These are phyloP conservation scores for Geotrichum siamense DNA, from an alignment of 1,139 yeast genomes.

Conservation along the genomic window DNA sequence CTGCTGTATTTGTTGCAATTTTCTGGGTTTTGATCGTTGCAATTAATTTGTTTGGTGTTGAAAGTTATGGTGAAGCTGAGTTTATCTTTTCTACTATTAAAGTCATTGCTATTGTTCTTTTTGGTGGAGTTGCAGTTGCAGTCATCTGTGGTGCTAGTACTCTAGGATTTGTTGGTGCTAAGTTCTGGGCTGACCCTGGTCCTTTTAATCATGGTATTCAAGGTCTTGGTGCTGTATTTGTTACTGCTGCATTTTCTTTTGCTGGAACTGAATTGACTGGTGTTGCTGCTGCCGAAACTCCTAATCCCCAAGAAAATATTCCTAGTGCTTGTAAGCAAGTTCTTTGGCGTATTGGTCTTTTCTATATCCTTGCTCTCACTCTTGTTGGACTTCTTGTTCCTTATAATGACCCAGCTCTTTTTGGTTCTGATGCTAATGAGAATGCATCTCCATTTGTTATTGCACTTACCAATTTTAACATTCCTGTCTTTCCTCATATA, in stretches of 20 bases:
- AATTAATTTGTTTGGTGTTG: constrained; percentile 62
- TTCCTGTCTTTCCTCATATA: constrained; percentile 56
- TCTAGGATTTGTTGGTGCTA: constrained; percentile 49
- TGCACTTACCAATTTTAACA: constrained; percentile 53
- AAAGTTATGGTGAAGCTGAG: constrained; percentile 71
- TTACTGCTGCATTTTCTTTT: constrained; percentile 78
- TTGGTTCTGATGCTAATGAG: constrained; percentile 43
- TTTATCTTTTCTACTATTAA: constrained; percentile 53
- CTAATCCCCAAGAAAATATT: constrained; percentile 57
- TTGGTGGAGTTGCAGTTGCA: constrained; percentile 65
- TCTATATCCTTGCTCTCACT: constrained; percentile 54
- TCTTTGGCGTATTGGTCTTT: constrained; percentile 62
- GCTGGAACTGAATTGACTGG: constrained; percentile 79
- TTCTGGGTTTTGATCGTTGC: constrained; percentile 52
- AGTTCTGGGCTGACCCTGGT: constrained; percentile 59
- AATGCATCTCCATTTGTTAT: constrained; percentile 70
- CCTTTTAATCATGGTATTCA: constrained; percentile 60
- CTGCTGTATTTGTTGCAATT: constrained; percentile 60
- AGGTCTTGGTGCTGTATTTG: constrained; percentile 73
- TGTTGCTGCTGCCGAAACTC: constrained; percentile 75
- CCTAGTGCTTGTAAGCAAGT: constrained; percentile 65
- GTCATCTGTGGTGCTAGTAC: too few species aligned
- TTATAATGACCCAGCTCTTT: constrained; percentile 45
- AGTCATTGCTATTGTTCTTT: constrained; percentile 51
- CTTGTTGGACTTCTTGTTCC: constrained; percentile 63